Base-by-base conservation (phyloP, 2,329 filamentous ascomycete genomes). In the Aspergillus nomiae region DNA sequence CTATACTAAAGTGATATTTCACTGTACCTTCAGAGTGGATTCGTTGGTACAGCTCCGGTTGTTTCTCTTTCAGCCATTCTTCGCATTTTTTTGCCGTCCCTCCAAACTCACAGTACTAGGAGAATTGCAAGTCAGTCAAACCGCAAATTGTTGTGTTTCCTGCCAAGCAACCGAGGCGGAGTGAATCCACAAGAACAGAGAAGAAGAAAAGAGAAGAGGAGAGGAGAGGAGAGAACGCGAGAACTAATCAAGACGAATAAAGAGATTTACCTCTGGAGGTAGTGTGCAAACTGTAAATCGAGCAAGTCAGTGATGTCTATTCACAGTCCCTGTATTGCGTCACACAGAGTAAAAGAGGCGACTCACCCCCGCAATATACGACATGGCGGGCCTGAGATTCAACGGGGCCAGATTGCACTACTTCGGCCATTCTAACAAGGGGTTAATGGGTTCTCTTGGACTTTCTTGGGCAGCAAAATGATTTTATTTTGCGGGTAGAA, bases 91-190 rank as follows among this genome's bases (percentile, higher is more conserved):
- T 97, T 28, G 91, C 90, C 45, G 94, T 98, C 68, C 94, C 94
- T 75, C 95, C 95, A 80, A 97, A 98, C 82, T 99, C 95, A 84
- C 95, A 99, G 83, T 97, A 99, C 95, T 98, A 81, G 70, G 79
- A 63, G 50, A 34, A 46, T 59, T 51, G 32, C 8, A 50, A 59
- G 60, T 67, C 51, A 68, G 56, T 24, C 43, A 45, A 43, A 43
- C 34, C 30, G n/a, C 30, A 41, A 58, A 16, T 50, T 53, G 14
- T 16, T 12, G 32, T n/a, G 12, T 34, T 26, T 30, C 43, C 51
- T 26, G n/a, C 16, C 28, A 12, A 28, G 7, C 7, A 16, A 34
- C 51, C 34, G 34, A 21, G 19, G 24, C n/a, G 9, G 30, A 10
- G 19, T 7, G 4, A 36, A 24, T 34, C 4, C 19, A 26, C 26